Evolutionary conservation across 164 flowering plant species (phyloP), one percentile per base, ranked within the genome.

Genomic region (Stephania yunnanensis): DNA sequence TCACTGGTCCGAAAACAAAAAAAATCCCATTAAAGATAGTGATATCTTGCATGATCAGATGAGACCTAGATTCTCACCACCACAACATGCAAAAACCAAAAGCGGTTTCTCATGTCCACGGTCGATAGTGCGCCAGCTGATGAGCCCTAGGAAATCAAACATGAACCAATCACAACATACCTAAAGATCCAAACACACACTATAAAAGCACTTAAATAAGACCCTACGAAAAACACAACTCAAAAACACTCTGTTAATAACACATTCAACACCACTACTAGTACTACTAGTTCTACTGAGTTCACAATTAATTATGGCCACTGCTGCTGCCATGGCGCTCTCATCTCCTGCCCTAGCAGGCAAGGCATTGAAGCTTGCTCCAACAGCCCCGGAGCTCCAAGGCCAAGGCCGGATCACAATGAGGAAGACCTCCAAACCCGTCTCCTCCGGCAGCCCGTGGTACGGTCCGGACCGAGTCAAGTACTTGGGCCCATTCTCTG

Each of bases 401-500:
- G 80, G 80, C 4, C 71, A 66, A 10, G 83, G 79, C 2, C 73
- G 81, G 68, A 64, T 85, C 50, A 76, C 82, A 19, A 85, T 81
- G 87, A 77, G 87, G 71, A 84, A 84, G 58, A 74, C 85, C 1
- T 61, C 77, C 50, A 73, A 44, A 63, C 77, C 25, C 2, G 63
- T 45, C 6, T 52, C 80, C 10, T 81, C 82, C 2, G 79, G 79
- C 6, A 79, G 83, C 81, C 83, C 83, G 44, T 81, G 86, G 86
- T 83, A 83, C 64, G 84, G 83, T 7, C 80, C 83, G 1, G 82
- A 82, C 78, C 75, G 85, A 2, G 84, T 82, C 74, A 80, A 80
- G 82, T 84, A 84, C 82, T 79, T 84, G 69, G 86, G 86, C 50
- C 86, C 84, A 6, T 77, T 82, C 78, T 84, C 86, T 15, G 84